A percentile compares a stretch with the other conserved stretches of the same genome.
phyloP scores from a whole-genome alignment of 352 stramenopile species.

The Lagenidium giganteum region DNA sequence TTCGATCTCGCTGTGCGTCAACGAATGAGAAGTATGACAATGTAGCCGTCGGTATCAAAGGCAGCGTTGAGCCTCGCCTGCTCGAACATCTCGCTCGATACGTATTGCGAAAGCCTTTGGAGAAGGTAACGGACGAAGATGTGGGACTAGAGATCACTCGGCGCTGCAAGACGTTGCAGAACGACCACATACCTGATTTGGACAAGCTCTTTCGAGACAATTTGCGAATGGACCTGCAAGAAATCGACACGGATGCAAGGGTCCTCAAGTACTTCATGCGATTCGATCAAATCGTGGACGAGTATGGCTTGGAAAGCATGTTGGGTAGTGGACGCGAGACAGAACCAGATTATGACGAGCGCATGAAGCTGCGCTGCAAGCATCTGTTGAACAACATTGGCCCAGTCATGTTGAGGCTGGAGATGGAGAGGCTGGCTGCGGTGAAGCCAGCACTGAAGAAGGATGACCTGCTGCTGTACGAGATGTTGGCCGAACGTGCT shows the following conservation, averaged over 20 bases:
- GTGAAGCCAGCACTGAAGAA: slow-evolving; percentile 7
- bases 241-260: slow-evolving; percentile 11
- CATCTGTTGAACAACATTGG: slow-evolving; percentile 4
- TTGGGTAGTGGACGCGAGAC: neutral
- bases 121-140: slow-evolving; percentile 9
- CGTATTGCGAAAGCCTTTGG: slow-evolving; percentile 11
- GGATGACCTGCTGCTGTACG: slow-evolving; percentile 6
- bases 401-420: slow-evolving; percentile 6
- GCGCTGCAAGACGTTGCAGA: neutral
- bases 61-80: neutral
- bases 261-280: slow-evolving; percentile 13
- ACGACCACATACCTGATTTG: slow-evolving; percentile 2
- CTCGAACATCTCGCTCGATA: slow-evolving; percentile 14
- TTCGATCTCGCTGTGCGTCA: neutral
- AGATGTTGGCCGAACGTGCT: slow-evolving; percentile 10
- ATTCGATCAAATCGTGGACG: slow-evolving; percentile 13
- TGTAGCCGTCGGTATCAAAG: neutral
- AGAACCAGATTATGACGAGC: slow-evolving; percentile 1
- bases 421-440: slow-evolving; percentile 7
- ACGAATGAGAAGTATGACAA: slow-evolving; percentile 3
- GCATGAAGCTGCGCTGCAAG: slow-evolving; percentile 19
- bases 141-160: slow-evolving; percentile 6
- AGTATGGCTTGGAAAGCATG: slow-evolving; percentile 4
- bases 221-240: slow-evolving; percentile 6
- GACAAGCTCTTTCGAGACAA: slow-evolving; percentile 2